Evolutionary conservation across 441 rosid genomes (phyloP).

Genomic region (Erodium chrysanthum): DNA sequence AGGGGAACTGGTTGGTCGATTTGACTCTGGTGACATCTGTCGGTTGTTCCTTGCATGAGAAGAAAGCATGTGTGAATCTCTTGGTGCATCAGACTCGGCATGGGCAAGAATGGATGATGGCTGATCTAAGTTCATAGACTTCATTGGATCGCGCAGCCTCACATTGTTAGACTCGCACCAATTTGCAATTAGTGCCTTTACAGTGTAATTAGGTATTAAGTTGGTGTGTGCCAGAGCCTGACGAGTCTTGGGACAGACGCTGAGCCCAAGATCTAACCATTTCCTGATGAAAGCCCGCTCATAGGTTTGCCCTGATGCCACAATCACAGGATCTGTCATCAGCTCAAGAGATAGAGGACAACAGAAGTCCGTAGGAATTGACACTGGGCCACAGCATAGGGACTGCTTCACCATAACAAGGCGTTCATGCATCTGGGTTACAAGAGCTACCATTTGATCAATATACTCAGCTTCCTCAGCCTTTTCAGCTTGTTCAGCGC

Average conservation of each 20-base stretch:
- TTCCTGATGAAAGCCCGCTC: constrained; percentile 73
- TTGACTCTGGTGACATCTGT: constrained; percentile 40
- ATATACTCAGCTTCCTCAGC: constrained; percentile 45
- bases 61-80: background rate
- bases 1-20: constrained; percentile 34
- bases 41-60: constrained; percentile 19
- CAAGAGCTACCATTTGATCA: constrained; percentile 52
- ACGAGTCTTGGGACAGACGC: constrained; percentile 84
- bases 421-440: constrained; percentile 56
- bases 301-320: constrained; percentile 87
- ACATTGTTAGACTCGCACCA: constrained; percentile 85
- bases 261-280: constrained; percentile 84
- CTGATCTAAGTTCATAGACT: constrained; percentile 44
- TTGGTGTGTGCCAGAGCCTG: constrained; percentile 54
- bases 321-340: constrained; percentile 96
- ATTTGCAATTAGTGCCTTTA: constrained; percentile 75
- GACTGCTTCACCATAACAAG: constrained; percentile 58
- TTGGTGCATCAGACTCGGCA: constrained; percentile 35
- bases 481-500: constrained; percentile 62
- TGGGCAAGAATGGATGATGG: constrained; percentile 42
- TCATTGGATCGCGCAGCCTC: constrained; percentile 58
- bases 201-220: constrained; percentile 78
- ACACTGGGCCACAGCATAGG: constrained; percentile 41
- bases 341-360: constrained; percentile 90
- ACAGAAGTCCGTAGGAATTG: constrained; percentile 75